Evolutionary conservation across 2,329 filamentous ascomycete species (phyloP).

Genomic region (Tolypocladium endophyticum): DNA sequence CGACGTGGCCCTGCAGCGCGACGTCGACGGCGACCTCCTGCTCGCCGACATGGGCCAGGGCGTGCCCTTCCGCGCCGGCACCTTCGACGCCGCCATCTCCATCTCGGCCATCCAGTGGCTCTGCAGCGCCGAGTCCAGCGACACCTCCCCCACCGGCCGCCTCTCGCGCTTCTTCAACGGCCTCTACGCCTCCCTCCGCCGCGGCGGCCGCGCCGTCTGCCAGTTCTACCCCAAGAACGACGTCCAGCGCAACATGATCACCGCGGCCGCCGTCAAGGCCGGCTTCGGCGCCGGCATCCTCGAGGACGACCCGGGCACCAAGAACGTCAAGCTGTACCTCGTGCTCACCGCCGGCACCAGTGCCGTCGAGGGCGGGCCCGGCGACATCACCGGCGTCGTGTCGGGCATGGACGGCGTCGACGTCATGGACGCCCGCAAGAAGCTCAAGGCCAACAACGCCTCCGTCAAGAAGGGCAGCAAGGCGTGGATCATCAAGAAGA

Average conservation of each 20-base stretch:
- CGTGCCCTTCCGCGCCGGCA: conserved; percentile 82
- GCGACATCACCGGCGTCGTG: conserved; percentile 86
- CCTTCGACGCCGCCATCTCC: conserved; percentile 89
- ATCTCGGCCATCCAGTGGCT: conserved; percentile 98
- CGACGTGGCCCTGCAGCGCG: conserved; percentile 82
- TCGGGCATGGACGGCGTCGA: conserved; percentile 82
- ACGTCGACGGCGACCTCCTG: conserved; percentile 88
- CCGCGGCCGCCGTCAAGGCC: conserved; percentile 77
- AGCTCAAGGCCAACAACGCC: conserved; percentile 33
- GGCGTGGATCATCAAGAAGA: conserved; percentile 75
- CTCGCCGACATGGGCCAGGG: conserved; percentile 93
- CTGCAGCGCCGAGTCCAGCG: conserved; percentile 85
- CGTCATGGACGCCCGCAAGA: conserved; percentile 58
- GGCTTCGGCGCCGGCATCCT: conserved; percentile 92
- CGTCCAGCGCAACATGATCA: conserved; percentile 84
- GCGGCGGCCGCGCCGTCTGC: conserved; percentile 84
- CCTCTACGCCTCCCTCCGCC: conserved; percentile 70
- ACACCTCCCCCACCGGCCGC: conserved; percentile 69
- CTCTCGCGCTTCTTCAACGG: conserved; percentile 85
- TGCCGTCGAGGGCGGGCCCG: conserved; percentile 37
- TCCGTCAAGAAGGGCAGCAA: conserved; percentile 71
- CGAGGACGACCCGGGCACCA: conserved; percentile 92
- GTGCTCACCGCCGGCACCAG: conserved; percentile 77
- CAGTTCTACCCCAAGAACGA: conserved; percentile 99
- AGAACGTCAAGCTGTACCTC: conserved; percentile 93